Evolutionary conservation across 257 asterid species (phyloP), one percentile per base, ranked within the genome.

Genomic region (Nicotiana otophora): DNA sequence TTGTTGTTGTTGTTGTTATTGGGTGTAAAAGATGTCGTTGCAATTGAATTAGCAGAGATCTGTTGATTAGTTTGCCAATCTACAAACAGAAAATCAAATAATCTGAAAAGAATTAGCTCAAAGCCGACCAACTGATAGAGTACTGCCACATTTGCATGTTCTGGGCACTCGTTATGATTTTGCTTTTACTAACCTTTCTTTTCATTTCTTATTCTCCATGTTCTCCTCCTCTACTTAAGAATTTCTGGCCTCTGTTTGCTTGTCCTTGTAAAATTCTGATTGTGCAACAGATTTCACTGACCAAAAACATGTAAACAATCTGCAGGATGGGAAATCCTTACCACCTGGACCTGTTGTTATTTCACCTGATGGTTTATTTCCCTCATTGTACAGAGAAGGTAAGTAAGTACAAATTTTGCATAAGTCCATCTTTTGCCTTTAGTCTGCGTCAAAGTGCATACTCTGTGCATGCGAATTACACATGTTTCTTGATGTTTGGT

Each of bases 261-360:
- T 64, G 77, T 30, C 51, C 34, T 7, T 30, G 62, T 48, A 51
- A 2, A 66, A 64, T 42, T 75, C 42, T 75, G 26, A 64, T 46
- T 46, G 26, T 26, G 51, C 17, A 64, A 51, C 46, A 65, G 30
- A 81, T 48, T 30, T 28, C 15, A 58, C 54, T 81, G 15, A 66
- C 15, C 51, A 60, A 39, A 51, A 15, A 72, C 10, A 5, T 72
- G 68, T 77, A 81, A n/a, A 58, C 1, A 26, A 39, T 65, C 82
- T 82, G 90, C 91, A 96, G 99, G 99, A 96, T 81, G 99, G 99
- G 82, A 95, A 93, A 78, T 91, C 97, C 84, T 88, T 96, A 84
- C 99, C 99, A n/a, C 86, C 34, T 78, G 99, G 99, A 78, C 99
- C 99, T 33, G 99, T 96, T 86, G 98, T 96, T 83, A 96, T 96